A percentile compares a stretch with the other conserved stretches of the same genome.
These are phyloP conservation scores for Pseudocercospora fijiensis DNA, from an alignment of 2,329 filamentous ascomycete genomes.

Conservation along the genomic window DNA sequence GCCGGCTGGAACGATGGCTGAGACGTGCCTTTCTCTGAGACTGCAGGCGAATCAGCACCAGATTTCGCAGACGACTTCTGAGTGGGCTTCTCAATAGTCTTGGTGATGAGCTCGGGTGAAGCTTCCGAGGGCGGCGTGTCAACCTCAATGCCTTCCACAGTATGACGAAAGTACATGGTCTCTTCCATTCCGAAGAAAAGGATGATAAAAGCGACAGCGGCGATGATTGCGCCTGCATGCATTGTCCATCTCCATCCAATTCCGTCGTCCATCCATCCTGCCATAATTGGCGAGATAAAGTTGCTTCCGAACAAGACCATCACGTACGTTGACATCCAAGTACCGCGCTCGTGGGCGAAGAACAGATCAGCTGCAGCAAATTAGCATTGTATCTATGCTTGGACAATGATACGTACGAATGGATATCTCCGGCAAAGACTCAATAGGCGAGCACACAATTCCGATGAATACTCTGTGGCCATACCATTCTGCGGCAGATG, in stretches of 20 bases:
- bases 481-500: slow-evolving; percentile 20
- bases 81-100: background rate
- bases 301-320: slow-evolving; percentile 28
- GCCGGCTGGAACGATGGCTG: background rate
- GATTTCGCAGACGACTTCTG: background rate
- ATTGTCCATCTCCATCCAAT: slow-evolving; percentile 53
- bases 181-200: slow-evolving; percentile 62
- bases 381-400: background rate
- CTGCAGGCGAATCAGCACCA: background rate
- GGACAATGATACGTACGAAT: slow-evolving; percentile 14
- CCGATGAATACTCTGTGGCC: slow-evolving; percentile 25
- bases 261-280: slow-evolving; percentile 51
- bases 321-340: slow-evolving; percentile 34
- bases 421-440: slow-evolving; percentile 34
- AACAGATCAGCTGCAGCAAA: slow-evolving; percentile 27
- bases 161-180: slow-evolving; percentile 50
- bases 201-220: slow-evolving; percentile 49
- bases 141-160: slow-evolving; percentile 15
- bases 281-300: slow-evolving; percentile 44
- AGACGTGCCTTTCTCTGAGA: background rate
- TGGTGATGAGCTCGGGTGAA: background rate
- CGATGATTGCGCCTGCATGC: slow-evolving; percentile 55
- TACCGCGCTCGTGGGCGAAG: slow-evolving; percentile 36
- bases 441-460: slow-evolving; percentile 29
- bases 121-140: slow-evolving; percentile 1